Percentiles rank a stretch among this genome's conserved stretches.
phyloP scores from a whole-genome alignment of 2,329 filamentous ascomycete species.

The Pyrenochaeta sp. region DNA sequence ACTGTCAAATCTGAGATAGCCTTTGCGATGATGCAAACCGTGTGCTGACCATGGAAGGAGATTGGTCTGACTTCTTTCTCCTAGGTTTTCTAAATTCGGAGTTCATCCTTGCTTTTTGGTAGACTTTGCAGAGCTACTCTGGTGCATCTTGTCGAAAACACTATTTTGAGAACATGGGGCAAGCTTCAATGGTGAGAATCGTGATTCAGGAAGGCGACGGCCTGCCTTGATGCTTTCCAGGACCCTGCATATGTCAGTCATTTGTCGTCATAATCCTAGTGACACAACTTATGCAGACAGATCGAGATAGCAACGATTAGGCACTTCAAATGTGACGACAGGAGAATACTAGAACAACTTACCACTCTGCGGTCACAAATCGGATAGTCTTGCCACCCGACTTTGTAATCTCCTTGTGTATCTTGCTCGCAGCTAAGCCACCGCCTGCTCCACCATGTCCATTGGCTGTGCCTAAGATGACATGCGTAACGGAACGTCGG shows the following conservation, averaged over 20 bases:
- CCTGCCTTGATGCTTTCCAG: slow-evolving; percentile 82
- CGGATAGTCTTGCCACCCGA: slow-evolving; percentile 74
- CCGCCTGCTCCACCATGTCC: slow-evolving; percentile 67
- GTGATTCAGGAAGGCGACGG: slow-evolving; percentile 75
- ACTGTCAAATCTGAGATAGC: no score
- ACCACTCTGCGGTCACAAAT: slow-evolving; percentile 83
- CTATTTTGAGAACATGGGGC: slow-evolving; percentile 35
- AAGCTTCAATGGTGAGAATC: slow-evolving; percentile 62
- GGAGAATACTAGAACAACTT: no score
- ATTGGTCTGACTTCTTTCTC: no score
- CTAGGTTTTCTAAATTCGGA: background rate
- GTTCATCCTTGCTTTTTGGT: slow-evolving; percentile 16
- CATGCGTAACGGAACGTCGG: slow-evolving; percentile 80
- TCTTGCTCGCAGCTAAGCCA: slow-evolving; percentile 77
- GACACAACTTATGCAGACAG: no score
- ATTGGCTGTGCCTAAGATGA: slow-evolving; percentile 70
- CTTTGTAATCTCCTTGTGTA: slow-evolving; percentile 78
- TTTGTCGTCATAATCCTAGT: slow-evolving; percentile 7
- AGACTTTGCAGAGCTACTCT: slow-evolving; percentile 1
- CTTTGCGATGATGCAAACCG: no score
- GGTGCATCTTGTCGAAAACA: slow-evolving; percentile 25
- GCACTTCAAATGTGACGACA: no score
- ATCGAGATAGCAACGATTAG: no score
- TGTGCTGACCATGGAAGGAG: no score
- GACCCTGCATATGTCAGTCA: slow-evolving; percentile 62